A percentile compares a stretch with the other conserved stretches of the same genome.
These are phyloP conservation scores for Puccinia coronata DNA, from an alignment of 1,284 basidiomycete genomes.

Conservation along the genomic window DNA sequence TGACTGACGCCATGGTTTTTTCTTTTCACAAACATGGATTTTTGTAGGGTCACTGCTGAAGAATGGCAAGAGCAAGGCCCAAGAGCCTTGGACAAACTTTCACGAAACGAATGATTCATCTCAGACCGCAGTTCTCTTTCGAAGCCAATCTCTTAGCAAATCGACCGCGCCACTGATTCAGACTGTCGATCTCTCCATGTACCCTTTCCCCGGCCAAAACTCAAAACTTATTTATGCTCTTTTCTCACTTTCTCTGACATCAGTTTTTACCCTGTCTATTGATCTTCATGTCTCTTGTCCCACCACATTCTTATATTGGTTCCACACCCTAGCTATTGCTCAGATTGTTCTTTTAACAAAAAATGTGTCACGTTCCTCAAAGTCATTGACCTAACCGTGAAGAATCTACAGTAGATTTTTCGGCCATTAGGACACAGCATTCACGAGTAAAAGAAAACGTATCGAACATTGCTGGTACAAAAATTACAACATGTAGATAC, in stretches of 20 bases:
- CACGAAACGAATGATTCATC: constrained; percentile 46
- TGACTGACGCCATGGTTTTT: not conserved
- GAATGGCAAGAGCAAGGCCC: constrained; percentile 91
- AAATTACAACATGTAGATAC: not conserved
- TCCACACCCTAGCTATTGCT: not conserved
- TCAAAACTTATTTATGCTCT: constrained; percentile 62
- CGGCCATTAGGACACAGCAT: not conserved
- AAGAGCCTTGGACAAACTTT: constrained; percentile 77
- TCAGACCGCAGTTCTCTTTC: no score
- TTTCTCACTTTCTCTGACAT: constrained; percentile 68
- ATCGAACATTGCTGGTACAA: not conserved
- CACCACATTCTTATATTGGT: not conserved
- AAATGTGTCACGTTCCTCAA: not conserved
- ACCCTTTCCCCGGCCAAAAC: not conserved
- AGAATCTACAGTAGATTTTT: not conserved
- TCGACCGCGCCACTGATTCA: not conserved
- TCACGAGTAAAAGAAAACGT: not conserved
- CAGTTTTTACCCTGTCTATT: constrained; percentile 59
- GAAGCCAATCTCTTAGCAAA: not conserved
- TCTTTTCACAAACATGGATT: not conserved
- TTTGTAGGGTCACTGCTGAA: constrained; percentile 71
- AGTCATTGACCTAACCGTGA: not conserved
- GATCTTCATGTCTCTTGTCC: constrained; percentile 53
- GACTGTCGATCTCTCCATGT: constrained; percentile 7
- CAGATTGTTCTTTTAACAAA: not conserved